These are phyloP conservation scores for Dissophora globulifera DNA, from an alignment of 192 early-diverging fungal species.

Conservation along the genomic window DNA sequence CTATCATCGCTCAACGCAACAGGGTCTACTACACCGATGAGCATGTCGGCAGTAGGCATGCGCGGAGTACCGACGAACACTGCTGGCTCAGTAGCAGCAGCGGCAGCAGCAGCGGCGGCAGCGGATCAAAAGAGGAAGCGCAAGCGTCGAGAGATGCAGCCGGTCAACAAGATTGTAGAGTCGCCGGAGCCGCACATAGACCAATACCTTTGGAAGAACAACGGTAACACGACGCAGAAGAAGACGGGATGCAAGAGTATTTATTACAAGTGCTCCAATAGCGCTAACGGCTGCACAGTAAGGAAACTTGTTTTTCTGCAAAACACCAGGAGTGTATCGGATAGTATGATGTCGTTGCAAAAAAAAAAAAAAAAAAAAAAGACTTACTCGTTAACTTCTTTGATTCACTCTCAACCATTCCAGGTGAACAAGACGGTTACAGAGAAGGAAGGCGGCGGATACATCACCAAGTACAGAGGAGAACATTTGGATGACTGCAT, in stretches of 20 bases:
- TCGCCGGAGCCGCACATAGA: constrained; percentile 62
- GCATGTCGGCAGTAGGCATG: constrained; percentile 9
- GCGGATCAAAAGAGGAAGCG: constrained; percentile 56
- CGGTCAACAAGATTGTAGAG: constrained; percentile 68
- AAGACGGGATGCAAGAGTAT: constrained; percentile 67
- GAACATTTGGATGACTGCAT: constrained; percentile 65
- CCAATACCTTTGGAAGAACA: constrained; percentile 67
- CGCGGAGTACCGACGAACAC: neutral
- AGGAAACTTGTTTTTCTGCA: no score
- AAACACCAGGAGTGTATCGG: no score
- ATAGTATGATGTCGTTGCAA: no score
- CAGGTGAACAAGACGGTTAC: constrained; percentile 69
- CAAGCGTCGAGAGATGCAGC: constrained; percentile 68
- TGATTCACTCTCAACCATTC: no score
- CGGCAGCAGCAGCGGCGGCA: constrained; percentile 10
- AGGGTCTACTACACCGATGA: neutral
- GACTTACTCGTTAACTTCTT: no score
- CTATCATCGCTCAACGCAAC: constrained; percentile 3
- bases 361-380: no score
- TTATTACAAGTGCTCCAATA: constrained; percentile 71
- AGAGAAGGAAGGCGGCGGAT: constrained; percentile 61
- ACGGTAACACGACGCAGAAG: constrained; percentile 68
- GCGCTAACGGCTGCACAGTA: constrained; percentile 57
- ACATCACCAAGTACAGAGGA: constrained; percentile 66
- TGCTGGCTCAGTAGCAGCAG: constrained; percentile 1